Evolutionary conservation across 2,329 filamentous ascomycete genomes (phyloP).

Genomic region (Monilinia aucupariae): DNA sequence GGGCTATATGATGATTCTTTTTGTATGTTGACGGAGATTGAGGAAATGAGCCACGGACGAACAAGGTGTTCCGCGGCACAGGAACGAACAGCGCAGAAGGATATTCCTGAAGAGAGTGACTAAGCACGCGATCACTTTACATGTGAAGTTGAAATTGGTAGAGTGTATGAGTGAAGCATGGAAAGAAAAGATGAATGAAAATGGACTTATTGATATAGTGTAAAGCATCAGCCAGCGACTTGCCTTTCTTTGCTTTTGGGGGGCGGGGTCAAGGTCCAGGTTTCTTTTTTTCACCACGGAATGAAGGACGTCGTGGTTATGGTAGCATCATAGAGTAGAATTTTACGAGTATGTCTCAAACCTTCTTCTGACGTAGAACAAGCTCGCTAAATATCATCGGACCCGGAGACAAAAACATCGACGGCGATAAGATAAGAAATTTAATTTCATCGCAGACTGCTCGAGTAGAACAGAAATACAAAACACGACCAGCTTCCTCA

Average conservation of each 20-base stretch:
- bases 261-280: too few relatives aligned
- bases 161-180: too few relatives aligned
- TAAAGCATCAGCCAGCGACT: too few relatives aligned
- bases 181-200: background rate
- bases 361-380: constrained; percentile 10
- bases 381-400: background rate
- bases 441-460: background rate
- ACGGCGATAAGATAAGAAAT: constrained; percentile 17
- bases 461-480: too few relatives aligned
- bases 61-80: constrained; percentile 9
- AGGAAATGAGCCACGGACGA: constrained; percentile 10
- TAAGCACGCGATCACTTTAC: constrained; percentile 12
- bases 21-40: constrained; percentile 17
- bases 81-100: background rate
- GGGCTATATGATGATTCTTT: constrained; percentile 14
- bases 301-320: too few relatives aligned
- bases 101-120: constrained; percentile 7
- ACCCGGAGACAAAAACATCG: background rate
- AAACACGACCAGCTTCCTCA: too few relatives aligned
- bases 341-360: too few relatives aligned
- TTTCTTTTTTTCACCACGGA: too few relatives aligned
- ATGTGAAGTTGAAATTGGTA: background rate
- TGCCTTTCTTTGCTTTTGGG: too few relatives aligned
- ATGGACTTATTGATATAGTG: background rate
- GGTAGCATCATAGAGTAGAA: too few relatives aligned